phyloP scores from a whole-genome alignment of 805 yeast genomes.

The Myxozyma sirexii region DNA sequence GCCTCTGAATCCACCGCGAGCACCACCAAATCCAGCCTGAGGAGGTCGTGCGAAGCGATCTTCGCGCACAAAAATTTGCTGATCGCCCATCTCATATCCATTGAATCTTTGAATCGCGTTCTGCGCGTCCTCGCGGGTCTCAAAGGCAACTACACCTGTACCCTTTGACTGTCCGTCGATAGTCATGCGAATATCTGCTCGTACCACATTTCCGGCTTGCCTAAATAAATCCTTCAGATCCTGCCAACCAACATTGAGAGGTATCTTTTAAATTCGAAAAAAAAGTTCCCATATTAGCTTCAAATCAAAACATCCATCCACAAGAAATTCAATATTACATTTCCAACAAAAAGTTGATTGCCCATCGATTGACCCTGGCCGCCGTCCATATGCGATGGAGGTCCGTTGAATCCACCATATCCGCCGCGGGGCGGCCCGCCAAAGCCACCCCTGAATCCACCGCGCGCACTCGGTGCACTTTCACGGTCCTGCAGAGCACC shows the following conservation, averaged over 20 bases:
- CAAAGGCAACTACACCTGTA: constrained; percentile 77
- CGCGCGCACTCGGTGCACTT: constrained; percentile 36
- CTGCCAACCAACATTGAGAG: constrained; percentile 81
- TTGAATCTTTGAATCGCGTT: constrained; percentile 70
- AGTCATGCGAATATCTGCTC: constrained; percentile 76
- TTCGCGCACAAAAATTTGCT: constrained; percentile 76
- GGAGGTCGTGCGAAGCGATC: constrained; percentile 49
- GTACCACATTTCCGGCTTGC: constrained; percentile 70
- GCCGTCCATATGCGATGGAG: constrained; percentile 4
- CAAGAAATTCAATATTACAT: constrained; percentile 21
- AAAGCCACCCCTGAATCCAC: constrained; percentile 6
- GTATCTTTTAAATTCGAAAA: constrained; percentile 65
- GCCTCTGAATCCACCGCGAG: constrained; percentile 18
- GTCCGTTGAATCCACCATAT: constrained; percentile 14
- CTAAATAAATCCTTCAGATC: constrained; percentile 83
- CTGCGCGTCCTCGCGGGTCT: constrained; percentile 65
- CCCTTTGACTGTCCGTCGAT: constrained; percentile 80
- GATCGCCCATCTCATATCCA: constrained; percentile 73
- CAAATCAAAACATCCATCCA: background rate
- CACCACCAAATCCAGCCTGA: constrained; percentile 5
- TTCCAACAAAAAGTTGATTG: constrained; percentile 34
- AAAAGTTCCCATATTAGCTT: constrained; percentile 54
- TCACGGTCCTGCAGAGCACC: constrained; percentile 54
- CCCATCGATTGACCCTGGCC: constrained; percentile 33
- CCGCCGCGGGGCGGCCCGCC: constrained; percentile 18